Evolutionary conservation across 805 yeast genomes (phyloP).

Genomic region (Saturnispora hagleri): DNA sequence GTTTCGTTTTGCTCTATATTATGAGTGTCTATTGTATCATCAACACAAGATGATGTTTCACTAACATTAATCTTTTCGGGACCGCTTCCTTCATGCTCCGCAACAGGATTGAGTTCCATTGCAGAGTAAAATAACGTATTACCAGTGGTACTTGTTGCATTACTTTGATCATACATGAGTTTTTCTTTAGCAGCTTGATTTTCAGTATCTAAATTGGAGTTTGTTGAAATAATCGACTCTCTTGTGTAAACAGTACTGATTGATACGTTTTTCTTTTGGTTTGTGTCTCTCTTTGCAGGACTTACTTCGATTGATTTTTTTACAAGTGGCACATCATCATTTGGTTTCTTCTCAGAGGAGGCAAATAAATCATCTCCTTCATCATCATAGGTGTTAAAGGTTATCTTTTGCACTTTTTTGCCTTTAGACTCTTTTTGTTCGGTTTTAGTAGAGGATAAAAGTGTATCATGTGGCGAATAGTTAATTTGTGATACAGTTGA

Average conservation of each 20-base stretch:
- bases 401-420: conserved; percentile 6
- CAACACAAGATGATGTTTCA: background rate
- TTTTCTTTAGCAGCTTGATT: background rate
- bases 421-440: background rate
- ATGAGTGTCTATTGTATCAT: background rate
- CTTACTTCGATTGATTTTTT: background rate
- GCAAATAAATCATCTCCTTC: background rate
- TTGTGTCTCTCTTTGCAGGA: background rate
- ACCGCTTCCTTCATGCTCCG: background rate
- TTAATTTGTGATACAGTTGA: background rate
- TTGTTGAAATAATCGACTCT: conserved; percentile 2
- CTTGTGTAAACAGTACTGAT: background rate
- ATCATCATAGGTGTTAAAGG: background rate
- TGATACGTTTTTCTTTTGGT: background rate
- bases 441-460: background rate
- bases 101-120: background rate
- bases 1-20: background rate
- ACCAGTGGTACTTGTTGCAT: background rate
- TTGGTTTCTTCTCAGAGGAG: background rate
- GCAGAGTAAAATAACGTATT: conserved; percentile 3
- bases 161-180: background rate
- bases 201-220: background rate
- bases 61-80: background rate
- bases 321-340: background rate
- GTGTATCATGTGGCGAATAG: background rate